Percentiles rank a stretch among this genome's conserved stretches.
These are phyloP conservation scores for Phallus indusiatus DNA, from an alignment of 768 basidiomycete genomes.

Conservation along the genomic window DNA sequence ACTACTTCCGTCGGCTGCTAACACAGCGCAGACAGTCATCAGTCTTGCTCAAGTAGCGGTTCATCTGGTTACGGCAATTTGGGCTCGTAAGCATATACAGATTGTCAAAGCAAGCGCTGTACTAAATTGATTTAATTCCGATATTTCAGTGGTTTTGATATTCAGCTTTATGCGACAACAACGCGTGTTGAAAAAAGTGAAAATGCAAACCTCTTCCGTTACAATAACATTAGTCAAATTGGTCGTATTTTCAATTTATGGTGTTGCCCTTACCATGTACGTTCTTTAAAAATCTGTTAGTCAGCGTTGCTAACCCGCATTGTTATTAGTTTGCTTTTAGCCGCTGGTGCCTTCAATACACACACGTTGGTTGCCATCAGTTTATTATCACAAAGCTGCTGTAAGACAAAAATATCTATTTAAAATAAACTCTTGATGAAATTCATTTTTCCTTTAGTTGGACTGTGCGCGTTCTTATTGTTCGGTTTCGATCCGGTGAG, in stretches of 20 bases:
- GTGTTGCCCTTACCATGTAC: background rate
- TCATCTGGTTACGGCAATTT: background rate
- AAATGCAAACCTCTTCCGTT: background rate
- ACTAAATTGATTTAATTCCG: background rate
- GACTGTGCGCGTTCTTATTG: background rate
- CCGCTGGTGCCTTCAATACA: background rate
- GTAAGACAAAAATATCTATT: background rate
- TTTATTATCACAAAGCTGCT: background rate
- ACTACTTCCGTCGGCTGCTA: background rate
- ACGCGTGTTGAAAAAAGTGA: background rate
- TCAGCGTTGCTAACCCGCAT: background rate
- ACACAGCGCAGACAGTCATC: background rate
- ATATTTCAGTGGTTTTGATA: background rate
- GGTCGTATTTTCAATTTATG: background rate
- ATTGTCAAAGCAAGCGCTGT: background rate
- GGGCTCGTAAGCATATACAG: background rate
- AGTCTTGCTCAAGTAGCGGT: background rate
- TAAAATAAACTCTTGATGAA: background rate
- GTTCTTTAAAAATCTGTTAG: background rate
- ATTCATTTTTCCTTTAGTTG: background rate
- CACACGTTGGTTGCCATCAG: background rate
- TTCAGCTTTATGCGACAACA: background rate
- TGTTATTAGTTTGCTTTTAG: background rate
- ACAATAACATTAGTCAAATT: background rate
- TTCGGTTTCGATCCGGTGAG: background rate